Evolutionary conservation across 495 filamentous ascomycete species (phyloP).

Genomic region (Pyronema omphalodes): DNA sequence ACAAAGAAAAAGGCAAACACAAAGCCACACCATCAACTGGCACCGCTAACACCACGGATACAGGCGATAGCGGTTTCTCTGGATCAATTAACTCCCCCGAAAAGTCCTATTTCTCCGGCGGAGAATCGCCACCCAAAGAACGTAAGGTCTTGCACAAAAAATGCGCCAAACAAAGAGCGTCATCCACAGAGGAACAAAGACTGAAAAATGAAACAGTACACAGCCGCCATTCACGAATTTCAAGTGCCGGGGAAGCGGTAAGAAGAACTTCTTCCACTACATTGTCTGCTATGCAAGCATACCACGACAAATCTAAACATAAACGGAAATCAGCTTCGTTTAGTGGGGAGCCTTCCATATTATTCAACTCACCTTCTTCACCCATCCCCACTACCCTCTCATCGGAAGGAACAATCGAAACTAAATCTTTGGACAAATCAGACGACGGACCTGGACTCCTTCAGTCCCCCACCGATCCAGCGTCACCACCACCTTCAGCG

Average conservation of each 20-base stretch:
- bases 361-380: too few species aligned
- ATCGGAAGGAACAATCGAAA: too few species aligned
- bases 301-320: constrained; percentile 22
- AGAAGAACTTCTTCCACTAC: constrained; percentile 14
- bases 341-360: background rate
- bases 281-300: constrained; percentile 19
- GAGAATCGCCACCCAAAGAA: constrained; percentile 55
- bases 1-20: constrained; percentile 17
- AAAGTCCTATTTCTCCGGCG: constrained; percentile 83
- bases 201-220: constrained; percentile 39
- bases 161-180: constrained; percentile 43
- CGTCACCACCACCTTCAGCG: too few species aligned
- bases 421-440: too few species aligned
- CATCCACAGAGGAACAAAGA: constrained; percentile 53
- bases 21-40: constrained; percentile 14
- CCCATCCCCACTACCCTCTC: too few species aligned
- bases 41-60: constrained; percentile 22
- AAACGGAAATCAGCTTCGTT: constrained; percentile 16
- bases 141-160: constrained; percentile 71
- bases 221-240: constrained; percentile 59
- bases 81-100: constrained; percentile 31
- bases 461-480: too few species aligned
- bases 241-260: constrained; percentile 37
- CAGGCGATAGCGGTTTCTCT: constrained; percentile 23
- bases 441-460: too few species aligned